Evolutionary conservation across 2,329 filamentous ascomycete species (phyloP).

Genomic region (Penicillium sp.): DNA sequence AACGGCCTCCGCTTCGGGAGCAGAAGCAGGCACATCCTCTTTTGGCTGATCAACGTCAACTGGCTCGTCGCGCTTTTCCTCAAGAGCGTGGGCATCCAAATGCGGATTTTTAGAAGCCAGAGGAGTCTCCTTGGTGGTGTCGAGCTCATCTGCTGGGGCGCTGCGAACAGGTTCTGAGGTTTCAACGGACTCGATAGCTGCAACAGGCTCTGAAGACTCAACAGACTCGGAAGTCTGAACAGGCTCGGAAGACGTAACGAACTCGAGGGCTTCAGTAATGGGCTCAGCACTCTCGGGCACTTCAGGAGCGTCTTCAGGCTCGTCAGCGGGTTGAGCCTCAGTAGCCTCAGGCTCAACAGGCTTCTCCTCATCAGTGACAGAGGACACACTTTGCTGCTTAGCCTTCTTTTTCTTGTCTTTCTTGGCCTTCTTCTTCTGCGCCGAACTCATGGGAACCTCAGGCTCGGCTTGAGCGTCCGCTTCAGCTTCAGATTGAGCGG

Average conservation of each 20-base stretch:
- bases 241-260: not conserved
- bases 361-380: conserved; percentile 14
- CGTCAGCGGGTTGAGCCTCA: conserved; percentile 1
- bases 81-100: not conserved
- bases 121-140: not conserved
- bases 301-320: not conserved
- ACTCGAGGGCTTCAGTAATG: not conserved
- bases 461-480: conserved; percentile 10
- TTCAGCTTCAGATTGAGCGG: conserved; percentile 9
- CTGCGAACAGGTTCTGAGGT: not conserved
- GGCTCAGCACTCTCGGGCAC: not conserved
- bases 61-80: not conserved
- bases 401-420: conserved; percentile 35
- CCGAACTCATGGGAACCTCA: conserved; percentile 20
- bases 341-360: conserved; percentile 7
- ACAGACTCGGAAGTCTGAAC: not conserved
- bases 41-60: not conserved
- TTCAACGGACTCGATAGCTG: not conserved
- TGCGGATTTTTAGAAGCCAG: not conserved
- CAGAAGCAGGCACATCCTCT: not conserved
- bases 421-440: conserved; percentile 40
- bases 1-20: not conserved
- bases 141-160: not conserved
- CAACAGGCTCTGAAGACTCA: not conserved
- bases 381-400: conserved; percentile 19